Base-by-base conservation (phyloP, 2,329 filamentous ascomycete species). In the Penicillium thymicola region DNA sequence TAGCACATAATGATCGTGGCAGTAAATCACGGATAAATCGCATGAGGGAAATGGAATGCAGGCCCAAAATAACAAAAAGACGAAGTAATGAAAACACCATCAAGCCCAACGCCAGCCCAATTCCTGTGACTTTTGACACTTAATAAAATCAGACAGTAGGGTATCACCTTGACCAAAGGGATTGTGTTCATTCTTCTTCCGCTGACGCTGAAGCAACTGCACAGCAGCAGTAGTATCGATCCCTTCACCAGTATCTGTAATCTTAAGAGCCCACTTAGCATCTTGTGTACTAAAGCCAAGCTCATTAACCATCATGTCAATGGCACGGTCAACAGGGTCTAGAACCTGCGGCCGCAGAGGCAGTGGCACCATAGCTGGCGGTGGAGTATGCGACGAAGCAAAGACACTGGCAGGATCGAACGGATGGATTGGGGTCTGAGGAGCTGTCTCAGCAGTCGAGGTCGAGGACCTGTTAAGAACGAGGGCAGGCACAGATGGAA, bases 221-320 rank as follows among this genome's bases (percentile, higher is more conserved):
- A 86, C 79, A 0, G 85, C 85, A 5, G 79, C 77, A 62, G 85
- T 78, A 10, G 83, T 76, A 55, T 85, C 75, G 59, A 87, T 72
- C 0, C 82, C 82, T 60, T 85, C 81, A 0, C 84, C 85, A 14
- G 78, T 79, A 67, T 87, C 85, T 5, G 84, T 87, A 62, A 81
- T 78, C 40, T 79, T 78, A 18, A 87, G 71, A 18, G 85, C 85
- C 64, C 80, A 78, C 56, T 80, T 79, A 8, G 83, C 84, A 59
- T 84, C 77, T 18, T 78, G 76, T 16, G 79, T 72, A 8, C 76
- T 76, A 61, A 87, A 87, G 0, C 85, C 85, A 68, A 87, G 82
- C 36, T 84, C 80, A 5, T 71, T 62, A 11, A 85, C 81, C 54
- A 87, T 81, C 41, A 78, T 75, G 45, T 76, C 72, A 18, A 87